Evolutionary conservation across 495 filamentous ascomycete species (phyloP).

Genomic region (Penicillium paradoxum): DNA sequence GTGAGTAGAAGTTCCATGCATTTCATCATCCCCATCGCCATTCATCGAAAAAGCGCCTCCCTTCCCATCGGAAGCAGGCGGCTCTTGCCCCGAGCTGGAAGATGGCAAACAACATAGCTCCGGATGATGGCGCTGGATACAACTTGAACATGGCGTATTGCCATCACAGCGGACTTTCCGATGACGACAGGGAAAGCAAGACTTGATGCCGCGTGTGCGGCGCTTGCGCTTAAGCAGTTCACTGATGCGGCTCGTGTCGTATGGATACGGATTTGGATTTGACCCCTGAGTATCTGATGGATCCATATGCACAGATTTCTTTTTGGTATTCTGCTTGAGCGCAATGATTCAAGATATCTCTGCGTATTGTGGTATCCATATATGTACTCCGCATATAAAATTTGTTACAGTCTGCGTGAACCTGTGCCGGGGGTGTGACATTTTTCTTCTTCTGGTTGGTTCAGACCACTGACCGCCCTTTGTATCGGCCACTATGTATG

Average conservation of each 20-base stretch:
- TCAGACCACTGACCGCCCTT: no score
- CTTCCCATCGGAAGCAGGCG: background rate
- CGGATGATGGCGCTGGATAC: slow-evolving; percentile 56
- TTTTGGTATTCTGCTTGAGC: no score
- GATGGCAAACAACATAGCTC: slow-evolving; percentile 45
- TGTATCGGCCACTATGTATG: no score
- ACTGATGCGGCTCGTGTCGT: slow-evolving; percentile 4
- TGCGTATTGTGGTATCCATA: no score
- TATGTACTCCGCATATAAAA: no score
- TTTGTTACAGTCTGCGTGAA: no score
- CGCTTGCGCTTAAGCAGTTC: slow-evolving; percentile 11
- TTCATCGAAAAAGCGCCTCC: background rate
- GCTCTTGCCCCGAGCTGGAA: slow-evolving; percentile 1
- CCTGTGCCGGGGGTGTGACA: no score
- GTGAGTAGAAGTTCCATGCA: background rate
- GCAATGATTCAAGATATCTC: no score
- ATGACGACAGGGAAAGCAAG: slow-evolving; percentile 32
- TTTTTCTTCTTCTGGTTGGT: no score
- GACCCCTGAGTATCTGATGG: background rate
- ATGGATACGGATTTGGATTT: slow-evolving; percentile 2
- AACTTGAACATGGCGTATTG: slow-evolving; percentile 58
- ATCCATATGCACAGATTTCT: background rate
- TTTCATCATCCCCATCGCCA: background rate
- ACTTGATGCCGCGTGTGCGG: slow-evolving; percentile 4
- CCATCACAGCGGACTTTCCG: slow-evolving; percentile 55